phyloP scores from a whole-genome alignment of 352 stramenopile genomes.

The Globisporangium carolinianum region DNA sequence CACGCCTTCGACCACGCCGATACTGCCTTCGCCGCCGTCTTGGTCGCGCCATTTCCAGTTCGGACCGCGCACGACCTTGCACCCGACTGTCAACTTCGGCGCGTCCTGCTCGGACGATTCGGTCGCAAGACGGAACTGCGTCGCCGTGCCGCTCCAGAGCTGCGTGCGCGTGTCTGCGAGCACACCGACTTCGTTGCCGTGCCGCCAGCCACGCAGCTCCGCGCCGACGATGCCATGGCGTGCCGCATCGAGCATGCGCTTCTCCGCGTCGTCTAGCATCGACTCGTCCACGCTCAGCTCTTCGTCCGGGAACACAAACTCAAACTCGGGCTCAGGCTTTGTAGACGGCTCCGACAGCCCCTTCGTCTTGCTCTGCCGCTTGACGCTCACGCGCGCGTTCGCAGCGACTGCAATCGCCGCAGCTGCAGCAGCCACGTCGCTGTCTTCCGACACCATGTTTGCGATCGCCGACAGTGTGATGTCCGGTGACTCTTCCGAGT shows the following conservation, averaged over 20 bases:
- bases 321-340: slow-evolving; percentile 37
- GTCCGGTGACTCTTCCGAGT: slow-evolving; percentile 65
- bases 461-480: slow-evolving; percentile 78
- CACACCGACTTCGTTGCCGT: slow-evolving; percentile 71
- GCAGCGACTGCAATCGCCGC: slow-evolving; percentile 41
- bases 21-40: slow-evolving; percentile 79
- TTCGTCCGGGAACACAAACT: slow-evolving; percentile 62
- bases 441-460: slow-evolving; percentile 85
- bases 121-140: slow-evolving; percentile 53
- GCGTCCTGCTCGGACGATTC: slow-evolving; percentile 36
- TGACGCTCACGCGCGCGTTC: slow-evolving; percentile 32
- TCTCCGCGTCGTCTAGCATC: slow-evolving; percentile 47
- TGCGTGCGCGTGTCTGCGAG: slow-evolving; percentile 58
- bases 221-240: slow-evolving; percentile 65
- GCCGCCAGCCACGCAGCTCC: slow-evolving; percentile 42
- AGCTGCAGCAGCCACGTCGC: slow-evolving; percentile 46
- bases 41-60: slow-evolving; percentile 89
- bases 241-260: slow-evolving; percentile 50
- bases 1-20: slow-evolving; percentile 78
- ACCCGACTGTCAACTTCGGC: slow-evolving; percentile 69
- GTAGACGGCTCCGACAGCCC: slow-evolving; percentile 1
- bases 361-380: slow-evolving; percentile 22
- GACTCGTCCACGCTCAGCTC: slow-evolving; percentile 52
- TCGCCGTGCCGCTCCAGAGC: slow-evolving; percentile 73
- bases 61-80: slow-evolving; percentile 84